Conservation (phyloP, 805 yeast genomes). For the Kuraishia borneana region DNA sequence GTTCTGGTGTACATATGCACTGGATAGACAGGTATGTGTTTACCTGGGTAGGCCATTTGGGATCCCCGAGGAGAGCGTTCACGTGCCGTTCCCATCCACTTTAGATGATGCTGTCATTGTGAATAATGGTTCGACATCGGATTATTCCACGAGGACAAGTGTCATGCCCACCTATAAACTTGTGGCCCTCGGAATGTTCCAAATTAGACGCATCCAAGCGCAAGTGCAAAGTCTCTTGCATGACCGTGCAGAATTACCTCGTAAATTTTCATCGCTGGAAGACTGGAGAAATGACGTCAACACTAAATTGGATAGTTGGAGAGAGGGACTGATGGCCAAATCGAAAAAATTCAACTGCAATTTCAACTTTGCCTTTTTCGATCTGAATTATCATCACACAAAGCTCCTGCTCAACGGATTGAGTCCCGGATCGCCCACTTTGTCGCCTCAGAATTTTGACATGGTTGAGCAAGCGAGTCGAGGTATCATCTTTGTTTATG, state of each 20-base stretch:
- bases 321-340: conserved; percentile 40
- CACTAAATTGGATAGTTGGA: conserved; percentile 53
- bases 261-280: conserved; percentile 37
- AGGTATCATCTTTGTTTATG: conserved; percentile 55
- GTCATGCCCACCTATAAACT: conserved; percentile 52
- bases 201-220: conserved; percentile 64
- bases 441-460: conserved; percentile 40
- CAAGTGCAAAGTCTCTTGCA: conserved; percentile 65
- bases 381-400: conserved; percentile 69
- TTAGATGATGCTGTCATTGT: conserved; percentile 62
- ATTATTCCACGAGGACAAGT: conserved; percentile 25
- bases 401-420: conserved; percentile 64
- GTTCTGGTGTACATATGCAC: conserved; percentile 83
- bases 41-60: conserved; percentile 85
- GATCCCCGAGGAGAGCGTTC: conserved; percentile 70
- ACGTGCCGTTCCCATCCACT: conserved; percentile 60
- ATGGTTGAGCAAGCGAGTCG: conserved; percentile 53
- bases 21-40: conserved; percentile 80
- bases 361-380: conserved; percentile 61
- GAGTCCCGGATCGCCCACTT: conserved; percentile 54
- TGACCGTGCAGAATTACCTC: conserved; percentile 62
- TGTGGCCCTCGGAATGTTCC: conserved; percentile 57
- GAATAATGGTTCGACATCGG: conserved; percentile 20
- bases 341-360: conserved; percentile 56
- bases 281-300: conserved; percentile 56